These are phyloP conservation scores for Nectriaceae sp. DNA, from an alignment of 2,329 filamentous ascomycete species.

Conservation along the genomic window DNA sequence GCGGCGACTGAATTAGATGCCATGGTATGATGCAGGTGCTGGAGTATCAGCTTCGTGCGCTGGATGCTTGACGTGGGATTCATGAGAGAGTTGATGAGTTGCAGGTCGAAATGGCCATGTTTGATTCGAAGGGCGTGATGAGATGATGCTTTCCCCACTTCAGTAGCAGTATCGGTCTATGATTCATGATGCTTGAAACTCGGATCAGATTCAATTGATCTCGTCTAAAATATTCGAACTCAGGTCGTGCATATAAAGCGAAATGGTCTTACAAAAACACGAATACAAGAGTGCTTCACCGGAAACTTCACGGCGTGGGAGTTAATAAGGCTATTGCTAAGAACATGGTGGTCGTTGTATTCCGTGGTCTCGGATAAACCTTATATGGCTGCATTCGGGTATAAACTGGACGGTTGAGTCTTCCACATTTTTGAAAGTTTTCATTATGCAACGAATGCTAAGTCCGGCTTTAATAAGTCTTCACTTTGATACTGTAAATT, in stretches of 20 bases:
- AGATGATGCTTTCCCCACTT: slow-evolving; percentile 1
- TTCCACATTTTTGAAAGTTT: neutral
- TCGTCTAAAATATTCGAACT: neutral
- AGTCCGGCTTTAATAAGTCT: too few species aligned
- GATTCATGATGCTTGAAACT: slow-evolving; percentile 17
- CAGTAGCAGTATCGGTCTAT: slow-evolving; percentile 13
- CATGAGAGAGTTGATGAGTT: slow-evolving; percentile 15
- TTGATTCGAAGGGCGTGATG: slow-evolving; percentile 3
- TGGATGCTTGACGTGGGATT: slow-evolving; percentile 14
- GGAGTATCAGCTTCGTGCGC: slow-evolving; percentile 30
- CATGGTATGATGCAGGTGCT: slow-evolving; percentile 33
- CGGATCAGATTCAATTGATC: neutral
- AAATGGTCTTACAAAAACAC: neutral
- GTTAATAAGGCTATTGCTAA: too few species aligned
- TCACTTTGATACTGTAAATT: neutral
- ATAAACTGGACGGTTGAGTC: neutral
- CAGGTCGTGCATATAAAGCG: neutral
- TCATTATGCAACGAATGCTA: too few species aligned
- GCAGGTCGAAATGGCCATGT: neutral
- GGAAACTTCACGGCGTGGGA: neutral
- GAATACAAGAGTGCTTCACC: neutral
- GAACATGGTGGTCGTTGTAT: too few species aligned
- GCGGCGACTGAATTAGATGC: slow-evolving; percentile 27
- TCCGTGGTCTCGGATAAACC: too few species aligned
- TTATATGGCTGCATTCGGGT: too few species aligned